Evolutionary conservation across 768 basidiomycete species (phyloP).

Genomic region (Auricularia sp.): DNA sequence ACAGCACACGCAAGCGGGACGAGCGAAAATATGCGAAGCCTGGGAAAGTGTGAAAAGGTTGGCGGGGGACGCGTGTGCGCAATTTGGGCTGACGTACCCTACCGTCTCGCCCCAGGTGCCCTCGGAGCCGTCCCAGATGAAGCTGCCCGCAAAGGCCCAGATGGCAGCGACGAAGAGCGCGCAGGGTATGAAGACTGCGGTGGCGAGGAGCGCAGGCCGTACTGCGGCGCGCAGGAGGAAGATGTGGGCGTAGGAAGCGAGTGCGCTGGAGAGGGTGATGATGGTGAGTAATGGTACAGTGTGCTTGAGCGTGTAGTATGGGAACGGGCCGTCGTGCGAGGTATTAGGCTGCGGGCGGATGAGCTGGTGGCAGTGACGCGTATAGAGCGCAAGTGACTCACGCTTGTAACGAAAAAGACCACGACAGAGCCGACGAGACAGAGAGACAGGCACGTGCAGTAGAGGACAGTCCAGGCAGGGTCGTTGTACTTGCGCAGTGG

Average conservation of each 20-base stretch:
- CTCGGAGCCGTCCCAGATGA: constrained; percentile 46
- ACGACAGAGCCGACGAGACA: constrained; percentile 57
- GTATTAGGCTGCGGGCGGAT: constrained; percentile 16
- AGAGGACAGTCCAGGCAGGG: constrained; percentile 57
- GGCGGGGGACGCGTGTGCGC: neutral
- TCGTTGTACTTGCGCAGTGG: constrained; percentile 68
- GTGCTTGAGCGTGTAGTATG: constrained; percentile 64
- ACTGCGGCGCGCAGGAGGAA: constrained; percentile 72
- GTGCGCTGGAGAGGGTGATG: constrained; percentile 59
- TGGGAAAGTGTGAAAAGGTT: constrained; percentile 15
- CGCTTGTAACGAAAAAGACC: constrained; percentile 47
- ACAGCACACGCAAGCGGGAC: constrained; percentile 61
- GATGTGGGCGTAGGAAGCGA: constrained; percentile 63
- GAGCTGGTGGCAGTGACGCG: constrained; percentile 12
- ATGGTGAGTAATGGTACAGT: constrained; percentile 70
- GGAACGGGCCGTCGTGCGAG: constrained; percentile 20
- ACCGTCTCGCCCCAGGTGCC: constrained; percentile 74
- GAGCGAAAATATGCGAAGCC: constrained; percentile 69
- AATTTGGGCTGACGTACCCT: constrained; percentile 39
- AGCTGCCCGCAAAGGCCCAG: constrained; percentile 77
- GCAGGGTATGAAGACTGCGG: constrained; percentile 64
- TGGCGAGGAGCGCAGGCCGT: constrained; percentile 70
- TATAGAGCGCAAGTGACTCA: constrained; percentile 21
- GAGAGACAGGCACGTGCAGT: constrained; percentile 46
- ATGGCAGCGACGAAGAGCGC: constrained; percentile 64